Evolutionary conservation across 2,329 filamentous ascomycete genomes (phyloP).

Genomic region (Fusarium musae): DNA sequence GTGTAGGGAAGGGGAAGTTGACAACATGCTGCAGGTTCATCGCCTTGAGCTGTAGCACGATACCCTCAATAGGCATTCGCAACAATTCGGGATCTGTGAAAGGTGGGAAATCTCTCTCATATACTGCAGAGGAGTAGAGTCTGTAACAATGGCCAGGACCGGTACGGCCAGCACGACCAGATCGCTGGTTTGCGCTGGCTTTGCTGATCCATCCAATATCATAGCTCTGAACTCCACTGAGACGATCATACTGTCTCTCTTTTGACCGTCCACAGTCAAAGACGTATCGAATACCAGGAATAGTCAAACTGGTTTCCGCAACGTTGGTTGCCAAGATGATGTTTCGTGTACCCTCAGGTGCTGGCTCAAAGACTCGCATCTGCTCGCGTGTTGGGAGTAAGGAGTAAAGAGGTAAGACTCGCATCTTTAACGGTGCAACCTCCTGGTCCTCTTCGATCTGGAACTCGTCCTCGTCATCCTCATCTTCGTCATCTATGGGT

Average conservation of each 20-base stretch:
- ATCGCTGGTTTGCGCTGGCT: slow-evolving; percentile 89
- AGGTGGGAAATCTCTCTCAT: slow-evolving; percentile 86
- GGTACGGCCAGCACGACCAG: slow-evolving; percentile 93
- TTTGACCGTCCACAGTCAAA: slow-evolving; percentile 95
- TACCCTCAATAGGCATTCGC: slow-evolving; percentile 89
- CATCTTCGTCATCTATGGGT: slow-evolving; percentile 67
- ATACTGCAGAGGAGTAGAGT: slow-evolving; percentile 93
- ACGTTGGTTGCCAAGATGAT: slow-evolving; percentile 96
- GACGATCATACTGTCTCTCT: slow-evolving; percentile 87
- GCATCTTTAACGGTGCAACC: slow-evolving; percentile 76
- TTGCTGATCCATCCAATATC: slow-evolving; percentile 98
- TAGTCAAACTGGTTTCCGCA: slow-evolving; percentile 96
- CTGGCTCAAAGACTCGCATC: slow-evolving; percentile 86
- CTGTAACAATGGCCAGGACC: slow-evolving; percentile 96
- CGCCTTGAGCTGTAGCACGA: slow-evolving; percentile 92
- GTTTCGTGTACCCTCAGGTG: slow-evolving; percentile 83
- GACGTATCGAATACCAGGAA: slow-evolving; percentile 93
- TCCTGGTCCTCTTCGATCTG: slow-evolving; percentile 72
- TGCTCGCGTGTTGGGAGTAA: slow-evolving; percentile 91
- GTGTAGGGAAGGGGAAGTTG: slow-evolving; percentile 96
- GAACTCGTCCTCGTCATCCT: slow-evolving; percentile 73
- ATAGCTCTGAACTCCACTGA: slow-evolving; percentile 93
- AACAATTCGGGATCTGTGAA: slow-evolving; percentile 91
- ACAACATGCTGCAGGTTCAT: slow-evolving; percentile 92
- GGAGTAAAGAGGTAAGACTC: slow-evolving; percentile 94